These are phyloP conservation scores for Penicillium crustosum DNA, from an alignment of 2,329 filamentous ascomycete species.

Conservation along the genomic window DNA sequence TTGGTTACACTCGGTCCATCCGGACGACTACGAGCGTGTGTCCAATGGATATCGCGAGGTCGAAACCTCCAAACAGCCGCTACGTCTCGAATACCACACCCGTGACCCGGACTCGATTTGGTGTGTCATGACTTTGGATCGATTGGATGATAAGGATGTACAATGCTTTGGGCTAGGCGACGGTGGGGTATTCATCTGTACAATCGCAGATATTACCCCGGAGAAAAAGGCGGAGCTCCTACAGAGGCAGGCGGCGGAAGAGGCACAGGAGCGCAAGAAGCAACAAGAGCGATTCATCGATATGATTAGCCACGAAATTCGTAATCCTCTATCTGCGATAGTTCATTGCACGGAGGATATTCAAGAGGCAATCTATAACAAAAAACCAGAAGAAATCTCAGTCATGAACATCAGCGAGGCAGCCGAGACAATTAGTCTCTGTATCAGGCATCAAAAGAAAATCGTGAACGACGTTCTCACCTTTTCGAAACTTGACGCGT, in stretches of 20 bases:
- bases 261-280: constrained; percentile 76
- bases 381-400: constrained; percentile 31
- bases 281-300: constrained; percentile 82
- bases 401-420: constrained; percentile 67
- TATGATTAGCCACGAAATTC: constrained; percentile 61
- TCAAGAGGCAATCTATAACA: constrained; percentile 22
- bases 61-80: neutral
- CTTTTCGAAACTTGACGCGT: constrained; percentile 73
- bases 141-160: constrained; percentile 13
- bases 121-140: constrained; percentile 22
- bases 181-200: constrained; percentile 23
- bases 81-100: constrained; percentile 29
- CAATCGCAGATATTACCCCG: constrained; percentile 77
- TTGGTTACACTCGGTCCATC: constrained; percentile 22
- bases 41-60: constrained; percentile 13
- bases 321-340: constrained; percentile 59
- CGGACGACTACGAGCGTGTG: constrained; percentile 21
- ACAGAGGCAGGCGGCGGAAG: constrained; percentile 73
- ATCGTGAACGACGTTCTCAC: constrained; percentile 76
- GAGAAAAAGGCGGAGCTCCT: constrained; percentile 83
- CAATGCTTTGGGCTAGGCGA: constrained; percentile 9
- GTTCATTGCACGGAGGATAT: constrained; percentile 58
- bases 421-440: constrained; percentile 74
- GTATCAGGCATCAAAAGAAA: constrained; percentile 75
- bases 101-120: constrained; percentile 15